Evolutionary conservation across 768 basidiomycete genomes (phyloP).

Genomic region (Amyloporia xantha): DNA sequence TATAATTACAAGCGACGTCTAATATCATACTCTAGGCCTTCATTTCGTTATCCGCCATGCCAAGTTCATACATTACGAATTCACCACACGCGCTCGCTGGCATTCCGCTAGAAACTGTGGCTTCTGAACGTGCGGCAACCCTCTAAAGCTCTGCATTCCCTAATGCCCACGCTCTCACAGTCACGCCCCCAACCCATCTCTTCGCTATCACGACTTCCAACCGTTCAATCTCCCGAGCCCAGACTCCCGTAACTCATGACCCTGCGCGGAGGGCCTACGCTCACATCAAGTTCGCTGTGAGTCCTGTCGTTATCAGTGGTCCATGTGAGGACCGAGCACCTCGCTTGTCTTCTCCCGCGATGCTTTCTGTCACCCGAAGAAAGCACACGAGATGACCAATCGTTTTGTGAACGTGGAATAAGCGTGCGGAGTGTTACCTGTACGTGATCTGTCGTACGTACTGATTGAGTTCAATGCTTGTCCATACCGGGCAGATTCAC

Average conservation of each 20-base stretch:
- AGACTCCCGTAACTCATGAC: neutral
- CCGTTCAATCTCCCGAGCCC: neutral
- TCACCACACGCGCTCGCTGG: neutral
- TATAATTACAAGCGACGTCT: neutral
- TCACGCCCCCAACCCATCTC: neutral
- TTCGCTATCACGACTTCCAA: neutral
- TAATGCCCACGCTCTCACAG: neutral
- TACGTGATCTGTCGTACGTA: slow-evolving; percentile 20
- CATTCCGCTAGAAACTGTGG: neutral
- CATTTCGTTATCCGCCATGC: too few relatives aligned
- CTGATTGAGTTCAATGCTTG: slow-evolving; percentile 7
- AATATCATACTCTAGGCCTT: neutral
- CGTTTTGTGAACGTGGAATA: slow-evolving; percentile 19
- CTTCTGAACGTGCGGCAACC: neutral
- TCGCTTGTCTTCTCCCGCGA: slow-evolving; percentile 32
- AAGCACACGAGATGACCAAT: slow-evolving; percentile 8
- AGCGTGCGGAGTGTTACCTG: slow-evolving; percentile 20
- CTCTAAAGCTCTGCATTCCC: neutral
- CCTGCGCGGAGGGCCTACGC: too few relatives aligned
- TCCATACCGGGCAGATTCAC: neutral
- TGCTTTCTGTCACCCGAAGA: slow-evolving; percentile 20
- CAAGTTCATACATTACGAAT: neutral
- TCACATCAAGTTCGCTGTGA: too few relatives aligned
- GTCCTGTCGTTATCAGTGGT: too few relatives aligned
- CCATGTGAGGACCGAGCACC: too few relatives aligned